These are phyloP conservation scores for Musa beccarii DNA, from an alignment of 176 grass and related monocot species.

Conservation along the genomic window DNA sequence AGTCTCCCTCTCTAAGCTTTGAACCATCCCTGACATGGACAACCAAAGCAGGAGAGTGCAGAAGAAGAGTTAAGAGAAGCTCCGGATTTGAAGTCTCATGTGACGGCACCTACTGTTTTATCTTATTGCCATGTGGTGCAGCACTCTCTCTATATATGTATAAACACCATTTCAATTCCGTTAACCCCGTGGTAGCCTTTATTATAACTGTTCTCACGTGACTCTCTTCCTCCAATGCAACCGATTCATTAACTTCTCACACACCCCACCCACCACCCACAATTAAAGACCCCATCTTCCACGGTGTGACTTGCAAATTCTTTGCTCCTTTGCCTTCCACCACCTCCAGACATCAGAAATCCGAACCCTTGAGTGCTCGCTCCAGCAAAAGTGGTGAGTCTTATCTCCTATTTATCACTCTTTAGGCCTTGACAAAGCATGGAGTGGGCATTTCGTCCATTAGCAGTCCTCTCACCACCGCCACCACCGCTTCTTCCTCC, in stretches of 20 bases:
- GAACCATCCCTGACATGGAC: too few species aligned
- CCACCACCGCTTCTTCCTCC: constrained; percentile 3
- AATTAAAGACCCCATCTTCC: not conserved
- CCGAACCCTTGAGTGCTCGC: too few species aligned
- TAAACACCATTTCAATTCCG: not conserved
- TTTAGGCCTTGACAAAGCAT: not conserved
- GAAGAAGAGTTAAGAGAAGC: not conserved
- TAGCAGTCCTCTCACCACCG: not conserved
- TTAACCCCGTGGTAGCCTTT: not conserved
- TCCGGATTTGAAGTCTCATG: not conserved
- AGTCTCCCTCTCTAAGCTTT: too few species aligned
- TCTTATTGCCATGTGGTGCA: not conserved
- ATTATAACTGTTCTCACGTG: not conserved
- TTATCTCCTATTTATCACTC: not conserved
- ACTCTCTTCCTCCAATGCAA: not conserved
- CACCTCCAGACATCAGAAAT: too few species aligned
- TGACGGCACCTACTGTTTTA: not conserved
- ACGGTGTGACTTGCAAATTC: not conserved
- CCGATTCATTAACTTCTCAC: not conserved
- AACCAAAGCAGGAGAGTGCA: too few species aligned
- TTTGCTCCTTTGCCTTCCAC: too few species aligned
- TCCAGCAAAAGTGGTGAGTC: too few species aligned
- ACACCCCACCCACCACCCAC: too few species aligned
- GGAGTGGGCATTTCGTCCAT: not conserved
- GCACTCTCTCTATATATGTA: not conserved